These are phyloP conservation scores for Colletotrichum navitas DNA, from an alignment of 2,329 filamentous ascomycete species.

Conservation along the genomic window DNA sequence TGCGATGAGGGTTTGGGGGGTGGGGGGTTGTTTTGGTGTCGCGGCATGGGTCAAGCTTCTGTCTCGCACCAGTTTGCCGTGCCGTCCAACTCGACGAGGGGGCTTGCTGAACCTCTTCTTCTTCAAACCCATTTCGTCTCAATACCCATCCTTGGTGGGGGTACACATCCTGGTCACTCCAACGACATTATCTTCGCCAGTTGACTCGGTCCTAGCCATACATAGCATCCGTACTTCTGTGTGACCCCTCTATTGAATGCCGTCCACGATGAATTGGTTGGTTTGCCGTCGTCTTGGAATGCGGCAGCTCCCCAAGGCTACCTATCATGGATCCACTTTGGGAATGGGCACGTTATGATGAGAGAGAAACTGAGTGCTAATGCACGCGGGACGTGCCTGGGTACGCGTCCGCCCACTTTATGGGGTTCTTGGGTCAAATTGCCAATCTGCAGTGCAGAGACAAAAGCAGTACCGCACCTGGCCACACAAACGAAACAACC, in stretches of 20 bases:
- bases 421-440: not conserved
- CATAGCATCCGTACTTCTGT: not conserved
- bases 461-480: not conserved
- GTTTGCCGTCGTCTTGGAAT: not conserved
- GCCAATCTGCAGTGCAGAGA: not conserved
- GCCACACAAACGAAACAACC: conserved; percentile 33
- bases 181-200: not conserved
- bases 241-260: not conserved
- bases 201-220: not conserved
- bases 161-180: conserved; percentile 14
- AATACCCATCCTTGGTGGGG: conserved; percentile 22
- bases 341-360: not conserved
- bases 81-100: conserved; percentile 35
- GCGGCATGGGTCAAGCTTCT: conserved; percentile 36
- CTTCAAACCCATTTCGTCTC: conserved; percentile 38
- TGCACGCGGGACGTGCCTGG: not conserved
- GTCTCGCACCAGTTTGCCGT: conserved; percentile 24
- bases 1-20: conserved; percentile 2
- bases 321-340: not conserved
- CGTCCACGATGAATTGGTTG: conserved; percentile 10
- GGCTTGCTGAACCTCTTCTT: conserved; percentile 23
- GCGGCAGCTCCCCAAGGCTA: not conserved
- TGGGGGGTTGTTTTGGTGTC: conserved; percentile 7
- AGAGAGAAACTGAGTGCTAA: not conserved
- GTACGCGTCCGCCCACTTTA: not conserved